Evolutionary conservation across 2,329 filamentous ascomycete species (phyloP), one percentile per base, ranked within the genome.

Genomic region (Colletotrichum sp.): DNA sequence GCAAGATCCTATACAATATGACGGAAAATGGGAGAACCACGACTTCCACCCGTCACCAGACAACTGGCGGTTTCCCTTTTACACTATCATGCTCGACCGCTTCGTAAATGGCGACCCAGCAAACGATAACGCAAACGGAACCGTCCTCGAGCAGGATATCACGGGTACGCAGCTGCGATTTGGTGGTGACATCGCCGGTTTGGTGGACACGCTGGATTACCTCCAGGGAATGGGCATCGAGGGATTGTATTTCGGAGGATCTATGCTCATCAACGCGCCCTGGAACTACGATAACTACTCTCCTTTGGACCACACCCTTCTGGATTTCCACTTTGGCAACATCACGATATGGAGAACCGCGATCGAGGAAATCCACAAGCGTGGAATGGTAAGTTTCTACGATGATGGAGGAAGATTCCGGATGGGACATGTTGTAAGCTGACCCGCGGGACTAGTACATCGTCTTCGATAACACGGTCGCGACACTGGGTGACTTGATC

Each of bases 11-110:
- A 83, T 91, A 34, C 87, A 93, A 52, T 94, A 93, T 81, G 88
- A 84, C 80, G 89, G 91, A 76, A 83, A 87, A 84, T 90, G 90
- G 90, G 84, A 83, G 26, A 83, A 87, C 76, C 89, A 92, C 80
- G 81, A 81, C 2, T 93, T 90, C 79, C 81, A 84, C 34, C 83
- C 85, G 0, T 93, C 91, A 26, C 92, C 92, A 1, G 81, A 85
- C 0, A 93, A 91, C 79, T 94, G 92, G 92, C 87, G 92, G 30
- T 89, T 93, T 76, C 92, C 92, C 0, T 90, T 93, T 80, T 94
- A 94, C 81, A 92, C 91, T 9, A 83, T 93, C 63, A 92, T 93
- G 80, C 83, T 93, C 10, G 92, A 93, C 81, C 86, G 91, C 75
- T 93, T 90, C 79, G 91, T 92, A 32, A 93, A 93, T 79, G 92